Conservation (phyloP, 805 yeast species). For the Cephaloascus fragrans region DNA sequence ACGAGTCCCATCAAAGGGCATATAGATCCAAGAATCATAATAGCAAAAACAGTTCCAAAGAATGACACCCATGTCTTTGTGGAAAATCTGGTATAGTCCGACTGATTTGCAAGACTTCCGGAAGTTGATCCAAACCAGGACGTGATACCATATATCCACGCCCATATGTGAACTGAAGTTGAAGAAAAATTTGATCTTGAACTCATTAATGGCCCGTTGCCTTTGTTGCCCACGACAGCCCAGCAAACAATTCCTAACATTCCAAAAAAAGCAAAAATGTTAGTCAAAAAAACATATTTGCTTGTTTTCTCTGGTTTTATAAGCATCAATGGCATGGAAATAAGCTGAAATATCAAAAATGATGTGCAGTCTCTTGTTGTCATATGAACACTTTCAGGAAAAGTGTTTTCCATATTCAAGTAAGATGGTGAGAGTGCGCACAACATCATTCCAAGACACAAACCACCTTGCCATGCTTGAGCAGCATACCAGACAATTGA, state of each 20-base stretch:
- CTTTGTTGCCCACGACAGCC: conserved; percentile 16
- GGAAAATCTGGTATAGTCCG: conserved; percentile 30
- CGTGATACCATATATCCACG: conserved; percentile 26
- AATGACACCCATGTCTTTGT: conserved; percentile 13
- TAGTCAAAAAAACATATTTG: conserved; percentile 14
- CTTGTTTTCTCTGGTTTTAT: conserved; percentile 34
- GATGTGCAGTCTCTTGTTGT: conserved; percentile 31
- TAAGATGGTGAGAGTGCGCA: conserved; percentile 26
- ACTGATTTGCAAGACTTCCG: conserved; percentile 27
- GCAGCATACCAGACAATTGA: conserved; percentile 37
- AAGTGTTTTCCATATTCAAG: conserved; percentile 25
- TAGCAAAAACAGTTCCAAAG: conserved; percentile 22
- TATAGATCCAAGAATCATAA: conserved; percentile 27
- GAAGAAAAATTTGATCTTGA: conserved; percentile 3
- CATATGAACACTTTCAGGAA: conserved; percentile 27
- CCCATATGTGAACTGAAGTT: conserved; percentile 25
- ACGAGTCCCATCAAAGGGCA: conserved; percentile 37
- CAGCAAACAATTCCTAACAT: conserved; percentile 24
- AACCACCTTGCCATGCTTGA: conserved; percentile 38
- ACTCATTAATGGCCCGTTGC: conserved; percentile 16
- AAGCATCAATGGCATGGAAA: conserved; percentile 28
- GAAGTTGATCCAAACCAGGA: conserved; percentile 25
- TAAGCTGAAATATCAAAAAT: conserved; percentile 32
- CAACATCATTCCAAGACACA: conserved; percentile 25
- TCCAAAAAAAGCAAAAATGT: conserved; percentile 17